phyloP scores from a whole-genome alignment of 164 flowering plant species.

The Akebia trifoliata region DNA sequence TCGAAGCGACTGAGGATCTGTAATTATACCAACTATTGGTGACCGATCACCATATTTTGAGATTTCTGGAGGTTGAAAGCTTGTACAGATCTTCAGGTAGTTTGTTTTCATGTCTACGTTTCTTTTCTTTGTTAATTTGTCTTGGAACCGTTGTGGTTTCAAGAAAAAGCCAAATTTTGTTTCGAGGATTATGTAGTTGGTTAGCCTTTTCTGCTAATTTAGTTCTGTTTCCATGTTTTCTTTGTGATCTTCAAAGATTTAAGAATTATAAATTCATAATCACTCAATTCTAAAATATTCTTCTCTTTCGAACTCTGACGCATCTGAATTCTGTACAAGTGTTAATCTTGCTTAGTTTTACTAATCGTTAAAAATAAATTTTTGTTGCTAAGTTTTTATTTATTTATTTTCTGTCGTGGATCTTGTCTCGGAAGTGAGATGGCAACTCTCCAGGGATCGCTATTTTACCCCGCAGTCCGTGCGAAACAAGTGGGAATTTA shows the following conservation, averaged over 20 bases:
- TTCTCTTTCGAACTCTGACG: not conserved
- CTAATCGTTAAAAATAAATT: not conserved
- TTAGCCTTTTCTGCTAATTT: not conserved
- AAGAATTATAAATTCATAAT: not conserved
- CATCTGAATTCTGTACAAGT: no score
- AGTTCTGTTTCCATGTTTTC: not conserved
- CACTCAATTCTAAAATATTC: not conserved
- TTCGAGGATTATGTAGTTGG: not conserved
- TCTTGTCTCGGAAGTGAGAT: conserved; percentile 31
- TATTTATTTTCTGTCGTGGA: not conserved
- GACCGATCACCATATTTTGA: not conserved
- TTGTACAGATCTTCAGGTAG: not conserved
- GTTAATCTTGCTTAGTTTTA: not conserved
- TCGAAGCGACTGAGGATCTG: not conserved
- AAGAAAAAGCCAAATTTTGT: not conserved
- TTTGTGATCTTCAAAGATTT: not conserved
- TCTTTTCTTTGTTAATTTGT: not conserved
- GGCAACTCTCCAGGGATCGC: conserved; percentile 75
- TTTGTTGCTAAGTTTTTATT: not conserved
- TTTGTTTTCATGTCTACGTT: not conserved
- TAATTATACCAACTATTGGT: not conserved
- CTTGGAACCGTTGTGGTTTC: not conserved
- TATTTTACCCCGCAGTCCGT: conserved; percentile 59
- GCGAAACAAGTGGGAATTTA: conserved; percentile 40
- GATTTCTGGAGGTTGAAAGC: conserved; percentile 1